These are phyloP conservation scores for Eremothecium sinecaudum DNA, from an alignment of 1,139 yeast species.

Conservation along the genomic window DNA sequence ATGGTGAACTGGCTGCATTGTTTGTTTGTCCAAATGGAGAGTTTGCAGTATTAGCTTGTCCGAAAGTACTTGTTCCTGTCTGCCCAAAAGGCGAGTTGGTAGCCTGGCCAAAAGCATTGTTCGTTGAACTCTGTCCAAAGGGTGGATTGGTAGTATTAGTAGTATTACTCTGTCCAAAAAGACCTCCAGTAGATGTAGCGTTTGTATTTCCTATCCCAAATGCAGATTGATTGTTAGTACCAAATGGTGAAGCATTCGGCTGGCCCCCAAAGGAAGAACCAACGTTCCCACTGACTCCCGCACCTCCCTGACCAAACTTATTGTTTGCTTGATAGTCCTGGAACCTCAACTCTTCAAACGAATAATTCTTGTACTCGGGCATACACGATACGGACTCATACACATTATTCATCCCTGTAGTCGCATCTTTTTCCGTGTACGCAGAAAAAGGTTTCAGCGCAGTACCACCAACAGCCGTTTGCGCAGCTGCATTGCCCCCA, in stretches of 20 bases:
- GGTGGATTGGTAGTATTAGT: conserved; percentile 12
- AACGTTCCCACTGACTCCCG: conserved; percentile 18
- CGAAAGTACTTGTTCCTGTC: conserved; percentile 26
- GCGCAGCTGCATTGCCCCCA: conserved; percentile 18
- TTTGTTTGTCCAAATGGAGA: conserved; percentile 18
- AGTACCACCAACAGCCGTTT: conserved; percentile 50
- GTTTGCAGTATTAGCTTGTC: conserved; percentile 14
- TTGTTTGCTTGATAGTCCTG: conserved; percentile 80
- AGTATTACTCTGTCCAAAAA: conserved; percentile 9
- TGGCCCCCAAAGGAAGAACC: conserved; percentile 29
- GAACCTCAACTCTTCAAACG: conserved; percentile 79
- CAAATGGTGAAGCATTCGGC: conserved; percentile 11
- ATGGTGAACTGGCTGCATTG: conserved; percentile 14
- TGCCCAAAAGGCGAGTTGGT: conserved; percentile 21
- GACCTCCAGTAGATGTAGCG: conserved; percentile 11
- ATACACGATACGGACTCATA: conserved; percentile 74
- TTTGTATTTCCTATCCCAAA: conserved; percentile 19
- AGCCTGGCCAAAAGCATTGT: conserved; percentile 16
- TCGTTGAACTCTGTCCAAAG: conserved; percentile 26
- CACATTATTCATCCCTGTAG: conserved; percentile 45
- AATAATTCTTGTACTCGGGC: conserved; percentile 80
- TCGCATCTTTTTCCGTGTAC: conserved; percentile 62
- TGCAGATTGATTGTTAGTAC: conserved; percentile 14
- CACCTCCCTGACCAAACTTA: conserved; percentile 29
- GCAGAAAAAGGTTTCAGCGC: conserved; percentile 58